Evolutionary conservation across 176 grass and related monocot species (phyloP).

Genomic region (Rhipidocladum racemiflorum): DNA sequence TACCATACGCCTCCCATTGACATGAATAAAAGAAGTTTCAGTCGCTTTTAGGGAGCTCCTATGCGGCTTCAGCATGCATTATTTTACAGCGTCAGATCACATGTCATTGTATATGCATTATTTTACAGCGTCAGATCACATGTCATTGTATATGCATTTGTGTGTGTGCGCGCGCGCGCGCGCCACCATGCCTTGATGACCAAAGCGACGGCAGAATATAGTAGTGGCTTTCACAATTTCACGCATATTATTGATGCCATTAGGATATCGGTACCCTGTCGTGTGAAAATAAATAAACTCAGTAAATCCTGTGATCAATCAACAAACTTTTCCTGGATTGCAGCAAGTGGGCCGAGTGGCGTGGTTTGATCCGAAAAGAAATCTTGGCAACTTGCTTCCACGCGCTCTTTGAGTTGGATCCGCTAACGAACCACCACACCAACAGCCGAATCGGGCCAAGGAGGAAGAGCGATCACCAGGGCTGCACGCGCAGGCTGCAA

Average conservation of each 20-base stretch:
- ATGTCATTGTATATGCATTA: neutral
- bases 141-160: neutral
- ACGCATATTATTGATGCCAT: neutral
- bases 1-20: neutral
- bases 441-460: neutral
- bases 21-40: neutral
- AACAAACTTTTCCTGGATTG: neutral
- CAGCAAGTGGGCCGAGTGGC: too few relatives aligned
- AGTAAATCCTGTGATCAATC: neutral
- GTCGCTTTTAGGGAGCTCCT: conserved; percentile 5
- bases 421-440: neutral
- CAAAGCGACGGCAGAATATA: conserved; percentile 2
- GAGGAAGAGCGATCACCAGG: too few relatives aligned
- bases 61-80: conserved; percentile 1
- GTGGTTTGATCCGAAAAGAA: neutral
- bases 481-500: too few relatives aligned
- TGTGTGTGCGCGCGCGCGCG: conserved; percentile 20
- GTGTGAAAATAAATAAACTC: neutral
- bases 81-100: conserved; percentile 8
- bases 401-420: neutral
- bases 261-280: neutral
- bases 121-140: conserved; percentile 4
- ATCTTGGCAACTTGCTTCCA: neutral
- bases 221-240: neutral
- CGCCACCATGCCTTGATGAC: conserved; percentile 14